phyloP scores from a whole-genome alignment of 257 asterid species.

The Striga asiatica region DNA sequence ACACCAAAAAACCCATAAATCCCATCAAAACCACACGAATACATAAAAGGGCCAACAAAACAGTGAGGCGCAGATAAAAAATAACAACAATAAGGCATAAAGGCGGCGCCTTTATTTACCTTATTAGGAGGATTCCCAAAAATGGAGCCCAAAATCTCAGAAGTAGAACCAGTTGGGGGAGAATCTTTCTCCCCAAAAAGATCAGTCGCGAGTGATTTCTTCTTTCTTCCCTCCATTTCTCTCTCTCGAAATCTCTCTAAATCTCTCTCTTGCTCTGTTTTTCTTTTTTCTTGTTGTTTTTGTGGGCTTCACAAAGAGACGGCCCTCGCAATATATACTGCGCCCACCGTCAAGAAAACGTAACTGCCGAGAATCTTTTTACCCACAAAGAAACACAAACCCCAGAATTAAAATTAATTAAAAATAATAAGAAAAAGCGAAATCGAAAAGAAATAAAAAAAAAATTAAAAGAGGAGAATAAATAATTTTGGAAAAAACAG shows the following conservation, averaged over 20 bases:
- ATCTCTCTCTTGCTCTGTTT: background rate
- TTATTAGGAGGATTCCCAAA: conserved; percentile 52
- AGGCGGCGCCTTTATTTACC: conserved; percentile 25
- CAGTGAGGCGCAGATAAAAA: no score
- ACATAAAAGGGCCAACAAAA: background rate
- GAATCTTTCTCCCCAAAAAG: conserved; percentile 72
- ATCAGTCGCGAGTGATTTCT: conserved; percentile 69
- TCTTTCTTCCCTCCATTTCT: conserved; percentile 61
- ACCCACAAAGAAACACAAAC: conserved; percentile 31
- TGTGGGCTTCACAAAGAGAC: conserved; percentile 1
- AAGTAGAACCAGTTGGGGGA: conserved; percentile 30
- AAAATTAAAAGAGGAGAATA: background rate
- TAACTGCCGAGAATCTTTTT: conserved; percentile 37
- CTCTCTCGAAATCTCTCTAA: background rate
- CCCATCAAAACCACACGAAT: background rate
- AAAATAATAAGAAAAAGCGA: no score
- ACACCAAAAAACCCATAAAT: background rate
- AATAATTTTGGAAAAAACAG: conserved; percentile 16
- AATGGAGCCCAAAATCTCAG: conserved; percentile 53
- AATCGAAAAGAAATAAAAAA: conserved; percentile 6
- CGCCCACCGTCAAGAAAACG: conserved; percentile 50
- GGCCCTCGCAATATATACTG: conserved; percentile 25
- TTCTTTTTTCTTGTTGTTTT: background rate
- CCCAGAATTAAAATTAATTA: no score
- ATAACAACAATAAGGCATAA: background rate